Conservation (phyloP, 2,329 filamentous ascomycete genomes). For the Fusarium sp. region DNA sequence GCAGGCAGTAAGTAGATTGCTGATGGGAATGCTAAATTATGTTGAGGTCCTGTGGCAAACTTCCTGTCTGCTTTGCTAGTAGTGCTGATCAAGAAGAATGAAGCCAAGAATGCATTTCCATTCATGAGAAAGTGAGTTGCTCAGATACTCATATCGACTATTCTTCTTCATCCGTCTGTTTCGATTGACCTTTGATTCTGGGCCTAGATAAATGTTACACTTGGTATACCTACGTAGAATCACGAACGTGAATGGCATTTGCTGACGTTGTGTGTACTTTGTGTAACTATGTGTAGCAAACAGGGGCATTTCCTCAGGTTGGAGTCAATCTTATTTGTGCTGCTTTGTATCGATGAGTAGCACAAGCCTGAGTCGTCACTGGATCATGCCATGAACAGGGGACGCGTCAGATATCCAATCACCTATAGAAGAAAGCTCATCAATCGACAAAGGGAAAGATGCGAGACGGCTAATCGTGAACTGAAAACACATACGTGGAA, state of each 20-base stretch:
- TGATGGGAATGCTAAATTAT: background rate
- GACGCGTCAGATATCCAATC: background rate
- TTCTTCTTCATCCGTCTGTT: background rate
- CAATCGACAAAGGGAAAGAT: background rate
- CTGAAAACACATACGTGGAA: background rate
- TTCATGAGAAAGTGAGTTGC: no score
- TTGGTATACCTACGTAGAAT: background rate
- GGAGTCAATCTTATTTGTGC: background rate
- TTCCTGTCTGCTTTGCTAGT: background rate
- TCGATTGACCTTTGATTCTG: background rate
- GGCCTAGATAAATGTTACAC: background rate
- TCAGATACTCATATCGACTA: background rate
- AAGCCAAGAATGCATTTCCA: background rate
- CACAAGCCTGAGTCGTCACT: background rate
- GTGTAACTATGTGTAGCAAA: background rate
- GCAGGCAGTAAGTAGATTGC: background rate
- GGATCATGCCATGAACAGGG: background rate
- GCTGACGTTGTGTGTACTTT: background rate
- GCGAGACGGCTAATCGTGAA: background rate
- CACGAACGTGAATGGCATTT: background rate
- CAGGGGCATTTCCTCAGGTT: background rate
- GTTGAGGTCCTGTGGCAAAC: background rate
- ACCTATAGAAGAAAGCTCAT: background rate
- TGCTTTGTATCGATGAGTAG: background rate
- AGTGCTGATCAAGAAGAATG: background rate